Evolutionary conservation across 371 early-diverging fungal genomes (phyloP).

Genomic region (Mucor saturninus): DNA sequence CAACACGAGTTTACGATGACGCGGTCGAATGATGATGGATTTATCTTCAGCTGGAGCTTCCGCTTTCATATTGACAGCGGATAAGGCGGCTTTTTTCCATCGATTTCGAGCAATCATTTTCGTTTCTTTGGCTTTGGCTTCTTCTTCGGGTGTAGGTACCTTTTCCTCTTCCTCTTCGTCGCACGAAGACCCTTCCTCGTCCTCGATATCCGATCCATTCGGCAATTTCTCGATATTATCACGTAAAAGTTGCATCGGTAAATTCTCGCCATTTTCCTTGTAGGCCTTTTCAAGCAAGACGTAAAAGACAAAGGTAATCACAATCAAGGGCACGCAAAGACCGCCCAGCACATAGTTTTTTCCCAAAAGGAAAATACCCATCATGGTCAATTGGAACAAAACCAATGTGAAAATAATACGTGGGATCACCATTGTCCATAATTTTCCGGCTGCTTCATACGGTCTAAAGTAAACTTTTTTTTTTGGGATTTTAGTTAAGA

Average conservation of each 20-base stretch:
- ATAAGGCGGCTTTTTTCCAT: conserved; percentile 35
- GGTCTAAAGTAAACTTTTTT: conserved; percentile 75
- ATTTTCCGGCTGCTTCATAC: conserved; percentile 82
- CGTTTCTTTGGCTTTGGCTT: neutral
- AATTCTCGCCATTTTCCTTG: conserved; percentile 45
- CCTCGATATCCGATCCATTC: neutral
- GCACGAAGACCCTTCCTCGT: conserved; percentile 5
- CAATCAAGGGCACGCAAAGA: conserved; percentile 50
- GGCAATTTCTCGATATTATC: conserved; percentile 31
- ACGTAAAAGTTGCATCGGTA: conserved; percentile 43
- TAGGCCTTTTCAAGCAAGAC: conserved; percentile 54
- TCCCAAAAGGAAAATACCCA: conserved; percentile 72
- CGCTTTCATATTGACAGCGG: conserved; percentile 19
- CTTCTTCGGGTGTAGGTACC: neutral
- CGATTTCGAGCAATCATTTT: conserved; percentile 16
- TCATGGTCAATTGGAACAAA: conserved; percentile 86
- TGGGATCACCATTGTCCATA: conserved; percentile 80
- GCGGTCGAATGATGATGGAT: conserved; percentile 16
- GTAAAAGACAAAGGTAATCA: conserved; percentile 57
- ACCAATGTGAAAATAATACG: conserved; percentile 79
- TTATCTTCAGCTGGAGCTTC: neutral
- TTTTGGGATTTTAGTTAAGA: no score
- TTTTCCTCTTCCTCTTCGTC: neutral
- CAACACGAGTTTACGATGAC: conserved; percentile 24
- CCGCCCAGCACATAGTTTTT: conserved; percentile 38